A percentile compares a stretch with the other conserved stretches of the same genome.
These are phyloP conservation scores for Backusella circina DNA, from an alignment of 192 early-diverging fungal genomes.

Conservation along the genomic window DNA sequence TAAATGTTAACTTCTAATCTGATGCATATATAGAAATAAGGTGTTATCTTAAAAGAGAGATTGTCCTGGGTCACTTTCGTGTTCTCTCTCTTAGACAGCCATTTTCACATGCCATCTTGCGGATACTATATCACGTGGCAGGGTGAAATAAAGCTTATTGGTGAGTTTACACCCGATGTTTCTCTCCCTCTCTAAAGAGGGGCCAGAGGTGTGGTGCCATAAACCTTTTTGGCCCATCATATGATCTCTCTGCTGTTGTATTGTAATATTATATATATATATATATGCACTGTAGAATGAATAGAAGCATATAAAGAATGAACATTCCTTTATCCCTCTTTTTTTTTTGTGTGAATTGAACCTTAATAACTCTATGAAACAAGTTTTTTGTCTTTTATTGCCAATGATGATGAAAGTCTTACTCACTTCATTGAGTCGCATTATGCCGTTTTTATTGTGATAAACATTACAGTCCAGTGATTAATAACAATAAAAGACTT, in stretches of 20 bases:
- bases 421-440: too few species aligned
- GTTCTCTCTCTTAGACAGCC: neutral
- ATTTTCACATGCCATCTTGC: neutral
- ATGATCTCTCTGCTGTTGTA: too few species aligned
- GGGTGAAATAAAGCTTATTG: neutral
- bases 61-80: neutral
- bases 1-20: too few species aligned
- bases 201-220: neutral
- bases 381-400: neutral
- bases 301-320: neutral
- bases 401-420: neutral
- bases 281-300: neutral
- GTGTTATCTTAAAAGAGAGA: neutral
- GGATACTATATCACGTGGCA: neutral
- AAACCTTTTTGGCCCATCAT: neutral
- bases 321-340: neutral
- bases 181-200: neutral
- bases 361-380: neutral
- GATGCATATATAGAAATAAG: too few species aligned
- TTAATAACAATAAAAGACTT: neutral
- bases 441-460: too few species aligned
- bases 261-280: too few species aligned
- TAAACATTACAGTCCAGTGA: neutral
- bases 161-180: neutral
- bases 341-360: neutral